phyloP scores from a whole-genome alignment of 768 basidiomycete genomes.

The Hydnomerulius pinastri region DNA sequence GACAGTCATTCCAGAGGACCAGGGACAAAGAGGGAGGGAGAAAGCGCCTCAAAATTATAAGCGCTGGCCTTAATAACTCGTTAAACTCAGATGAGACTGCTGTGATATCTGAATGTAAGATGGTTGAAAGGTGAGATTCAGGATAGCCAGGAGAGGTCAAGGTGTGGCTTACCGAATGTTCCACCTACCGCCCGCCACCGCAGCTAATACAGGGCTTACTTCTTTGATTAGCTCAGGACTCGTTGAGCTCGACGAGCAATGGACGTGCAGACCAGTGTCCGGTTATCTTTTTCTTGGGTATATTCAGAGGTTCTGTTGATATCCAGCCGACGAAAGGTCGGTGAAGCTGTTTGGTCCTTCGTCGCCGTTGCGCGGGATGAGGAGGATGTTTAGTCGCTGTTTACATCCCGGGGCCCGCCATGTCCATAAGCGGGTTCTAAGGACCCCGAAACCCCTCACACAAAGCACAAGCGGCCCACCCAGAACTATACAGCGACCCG shows the following conservation, averaged over 20 bases:
- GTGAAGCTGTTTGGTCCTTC: neutral
- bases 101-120: neutral
- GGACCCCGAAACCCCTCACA: neutral
- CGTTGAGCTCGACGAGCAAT: neutral
- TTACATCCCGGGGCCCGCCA: slow-evolving; percentile 2
- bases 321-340: neutral
- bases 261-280: neutral
- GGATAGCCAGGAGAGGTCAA: neutral
- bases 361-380: slow-evolving; percentile 2
- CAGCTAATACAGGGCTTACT: neutral
- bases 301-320: neutral
- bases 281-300: neutral
- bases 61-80: neutral
- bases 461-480: too few species aligned
- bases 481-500: too few species aligned
- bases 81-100: neutral
- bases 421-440: neutral
- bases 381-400: neutral
- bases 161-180: neutral
- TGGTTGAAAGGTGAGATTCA: neutral
- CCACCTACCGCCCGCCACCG: neutral
- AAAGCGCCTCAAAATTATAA: neutral
- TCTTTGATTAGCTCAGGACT: neutral
- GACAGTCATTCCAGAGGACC: slow-evolving; percentile 50
- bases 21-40: neutral